Percentiles rank a stretch among this genome's conserved stretches.
phyloP scores from a whole-genome alignment of 208 protist genomes.

The Trichomonas gallinae region DNA sequence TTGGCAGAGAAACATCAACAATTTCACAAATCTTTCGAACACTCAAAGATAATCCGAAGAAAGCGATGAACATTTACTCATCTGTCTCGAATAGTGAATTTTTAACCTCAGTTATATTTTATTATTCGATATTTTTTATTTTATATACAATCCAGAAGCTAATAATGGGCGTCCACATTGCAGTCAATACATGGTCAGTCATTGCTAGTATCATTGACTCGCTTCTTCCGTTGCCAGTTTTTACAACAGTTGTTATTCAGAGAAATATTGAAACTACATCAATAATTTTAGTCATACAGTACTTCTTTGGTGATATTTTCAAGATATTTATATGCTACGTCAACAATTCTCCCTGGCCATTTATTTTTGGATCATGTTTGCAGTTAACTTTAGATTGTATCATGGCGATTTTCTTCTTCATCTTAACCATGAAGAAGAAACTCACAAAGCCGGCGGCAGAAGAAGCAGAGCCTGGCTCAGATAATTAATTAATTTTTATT shows the following conservation, averaged over 20 bases:
- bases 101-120: not conserved
- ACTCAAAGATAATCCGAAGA: not conserved
- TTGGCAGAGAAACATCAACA: not conserved
- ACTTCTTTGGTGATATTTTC: not conserved
- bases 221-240: not conserved
- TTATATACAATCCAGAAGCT: not conserved
- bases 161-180: not conserved
- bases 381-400: not conserved
- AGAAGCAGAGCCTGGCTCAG: no score
- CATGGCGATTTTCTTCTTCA: no score
- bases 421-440: no score
- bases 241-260: not conserved
- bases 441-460: no score
- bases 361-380: not conserved
- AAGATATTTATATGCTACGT: not conserved
- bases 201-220: not conserved
- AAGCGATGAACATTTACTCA: not conserved
- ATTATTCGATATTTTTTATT: not conserved
- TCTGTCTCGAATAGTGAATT: not conserved
- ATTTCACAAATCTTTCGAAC: not conserved
- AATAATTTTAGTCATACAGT: not conserved
- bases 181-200: not conserved
- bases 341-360: not conserved
- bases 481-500: no score
- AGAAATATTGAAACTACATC: not conserved